These are phyloP conservation scores for Coemansia sp. DNA, from an alignment of 192 early-diverging fungal species.

Conservation along the genomic window DNA sequence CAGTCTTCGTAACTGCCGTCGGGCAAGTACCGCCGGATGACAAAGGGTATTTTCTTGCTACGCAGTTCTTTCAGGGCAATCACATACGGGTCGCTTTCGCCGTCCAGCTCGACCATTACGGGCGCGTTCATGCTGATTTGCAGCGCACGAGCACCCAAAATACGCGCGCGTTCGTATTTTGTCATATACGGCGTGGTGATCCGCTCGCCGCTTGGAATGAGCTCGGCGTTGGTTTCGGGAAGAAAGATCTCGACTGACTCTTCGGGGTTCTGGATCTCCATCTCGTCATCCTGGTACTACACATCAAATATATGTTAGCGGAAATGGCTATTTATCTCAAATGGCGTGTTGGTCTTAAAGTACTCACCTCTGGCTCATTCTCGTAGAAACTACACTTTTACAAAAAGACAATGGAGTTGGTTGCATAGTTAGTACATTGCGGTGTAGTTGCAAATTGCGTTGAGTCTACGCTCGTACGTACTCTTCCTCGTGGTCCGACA, in stretches of 20 bases:
- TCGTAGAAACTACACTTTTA: slow-evolving; percentile 13
- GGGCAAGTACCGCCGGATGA: slow-evolving; percentile 89
- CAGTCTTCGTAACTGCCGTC: slow-evolving; percentile 95
- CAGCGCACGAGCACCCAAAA: slow-evolving; percentile 88
- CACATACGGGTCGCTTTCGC: slow-evolving; percentile 88
- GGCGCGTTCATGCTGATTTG: slow-evolving; percentile 99
- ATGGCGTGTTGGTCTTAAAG: too few species aligned
- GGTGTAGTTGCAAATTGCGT: neutral
- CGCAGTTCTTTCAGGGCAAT: slow-evolving; percentile 96
- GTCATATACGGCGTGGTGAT: slow-evolving; percentile 99
- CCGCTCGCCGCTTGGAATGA: slow-evolving; percentile 63
- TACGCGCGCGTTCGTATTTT: slow-evolving; percentile 92
- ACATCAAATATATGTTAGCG: too few species aligned
- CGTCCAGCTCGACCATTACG: slow-evolving; percentile 90
- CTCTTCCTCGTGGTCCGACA: slow-evolving; percentile 48
- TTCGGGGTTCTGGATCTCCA: slow-evolving; percentile 32
- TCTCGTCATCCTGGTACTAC: slow-evolving; percentile 19
- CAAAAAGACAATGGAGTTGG: neutral
- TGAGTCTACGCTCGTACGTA: slow-evolving; percentile 9
- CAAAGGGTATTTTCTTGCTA: slow-evolving; percentile 89
- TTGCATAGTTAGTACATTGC: neutral
- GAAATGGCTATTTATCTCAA: too few species aligned
- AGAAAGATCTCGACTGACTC: slow-evolving; percentile 49
- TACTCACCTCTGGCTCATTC: slow-evolving; percentile 7
- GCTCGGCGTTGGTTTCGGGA: slow-evolving; percentile 34